Base-by-base conservation (phyloP, 345 rosid species). In the Pelargonium nanum region DNA sequence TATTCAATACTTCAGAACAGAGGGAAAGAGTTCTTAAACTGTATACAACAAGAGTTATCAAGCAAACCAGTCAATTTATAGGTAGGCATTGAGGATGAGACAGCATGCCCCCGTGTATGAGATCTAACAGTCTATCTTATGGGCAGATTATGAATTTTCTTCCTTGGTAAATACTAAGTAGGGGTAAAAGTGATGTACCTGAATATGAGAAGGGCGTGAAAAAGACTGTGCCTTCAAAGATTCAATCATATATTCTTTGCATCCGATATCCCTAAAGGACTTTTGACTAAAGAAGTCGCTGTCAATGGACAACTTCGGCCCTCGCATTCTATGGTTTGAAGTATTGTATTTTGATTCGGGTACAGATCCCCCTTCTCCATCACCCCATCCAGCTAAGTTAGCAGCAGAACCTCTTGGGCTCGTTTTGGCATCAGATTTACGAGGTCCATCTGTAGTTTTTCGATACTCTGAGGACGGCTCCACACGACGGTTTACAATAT, bases 171-270 rank as follows among this genome's bases (percentile, higher is more conserved):
- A 40, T 53, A 30, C 21, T 53, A n/a, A 30, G 17, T 21, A 40
- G 48, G 48, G 26, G 50, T 19, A 28, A 15, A 9, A 56, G 51
- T 17, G 53, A 51, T 63, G 26, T 73, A 92, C 96, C 95, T 92
- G 98, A 76, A 89, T 87, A 55, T 72, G 78, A 9, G 96, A 83
- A 56, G 98, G 93, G 63, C 86, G 86, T 55, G 67, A 53, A 68
- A 87, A 85, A 22, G n/a, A 58, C 19, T 82, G 93, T 25, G 60
- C 69, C 70, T 73, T 81, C 64, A 92, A 81, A 56, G 96, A 82
- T 69, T 87, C 78, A 53, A 81, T 70, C 80, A 92, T 64, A 73
- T 62, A 72, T 21, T 85, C 83, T 67, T 60, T 73, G 81, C 89
- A 89, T 59, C 98, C 98, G 61, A 92, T 58, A 20, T 84, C 91